These are phyloP conservation scores for Rhodofomes roseus DNA, from an alignment of 1,284 basidiomycete species.

Conservation along the genomic window DNA sequence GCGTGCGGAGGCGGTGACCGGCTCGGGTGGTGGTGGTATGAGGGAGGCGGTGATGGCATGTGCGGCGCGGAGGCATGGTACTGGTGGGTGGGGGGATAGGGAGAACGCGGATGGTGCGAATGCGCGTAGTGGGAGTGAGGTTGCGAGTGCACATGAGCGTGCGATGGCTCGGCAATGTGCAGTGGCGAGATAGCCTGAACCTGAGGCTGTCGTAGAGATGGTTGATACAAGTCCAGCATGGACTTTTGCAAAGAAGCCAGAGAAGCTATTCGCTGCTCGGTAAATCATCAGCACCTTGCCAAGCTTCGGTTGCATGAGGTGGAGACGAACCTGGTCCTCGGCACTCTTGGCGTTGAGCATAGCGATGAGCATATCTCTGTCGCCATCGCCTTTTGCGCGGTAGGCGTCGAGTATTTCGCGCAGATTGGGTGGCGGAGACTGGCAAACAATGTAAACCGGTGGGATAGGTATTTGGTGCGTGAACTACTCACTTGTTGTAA, in stretches of 20 bases:
- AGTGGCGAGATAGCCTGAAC: constrained; percentile 15
- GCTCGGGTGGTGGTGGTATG: constrained; percentile 26
- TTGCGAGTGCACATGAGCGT: constrained; percentile 2
- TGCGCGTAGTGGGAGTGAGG: constrained; percentile 3
- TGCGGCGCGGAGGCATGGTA: constrained; percentile 18
- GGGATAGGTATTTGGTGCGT: constrained; percentile 30
- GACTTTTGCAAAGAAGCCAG: constrained; percentile 64
- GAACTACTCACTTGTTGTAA: constrained; percentile 42
- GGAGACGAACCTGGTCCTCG: constrained; percentile 71
- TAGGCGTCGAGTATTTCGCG: constrained; percentile 85
- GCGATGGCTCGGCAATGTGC: constrained; percentile 13
- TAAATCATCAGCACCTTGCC: constrained; percentile 5
- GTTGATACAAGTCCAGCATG: constrained; percentile 60
- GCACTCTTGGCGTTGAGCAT: constrained; percentile 87
- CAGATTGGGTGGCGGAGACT: constrained; percentile 75
- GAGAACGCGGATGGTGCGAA: constrained; percentile 11
- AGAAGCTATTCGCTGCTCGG: constrained; percentile 60
- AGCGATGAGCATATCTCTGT: constrained; percentile 83
- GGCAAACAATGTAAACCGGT: constrained; percentile 19
- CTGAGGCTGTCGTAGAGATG: constrained; percentile 7
- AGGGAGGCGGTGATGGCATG: constrained; percentile 26
- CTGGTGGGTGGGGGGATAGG: not conserved
- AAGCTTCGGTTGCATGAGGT: constrained; percentile 4
- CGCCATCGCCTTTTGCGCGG: constrained; percentile 78
- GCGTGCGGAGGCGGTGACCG: constrained; percentile 7